Evolutionary conservation across 331 rosid genomes (phyloP).

Genomic region (Pyrus hybrid): DNA sequence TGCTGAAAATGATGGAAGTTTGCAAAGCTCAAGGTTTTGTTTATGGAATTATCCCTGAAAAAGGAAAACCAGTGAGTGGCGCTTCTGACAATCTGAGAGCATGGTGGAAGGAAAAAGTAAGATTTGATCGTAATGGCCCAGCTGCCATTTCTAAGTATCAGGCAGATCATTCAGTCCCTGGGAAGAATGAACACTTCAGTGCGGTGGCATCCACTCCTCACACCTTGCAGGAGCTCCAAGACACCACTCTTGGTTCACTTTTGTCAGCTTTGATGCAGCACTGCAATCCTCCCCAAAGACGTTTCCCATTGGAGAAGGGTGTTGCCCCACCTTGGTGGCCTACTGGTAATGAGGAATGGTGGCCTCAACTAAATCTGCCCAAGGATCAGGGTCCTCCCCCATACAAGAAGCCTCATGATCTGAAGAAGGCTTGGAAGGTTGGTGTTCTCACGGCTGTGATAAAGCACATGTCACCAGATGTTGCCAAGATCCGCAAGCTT

Average conservation of each 20-base stretch:
- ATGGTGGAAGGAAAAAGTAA: constrained; percentile 45
- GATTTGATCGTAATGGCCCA: constrained; percentile 41
- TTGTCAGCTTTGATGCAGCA: constrained; percentile 48
- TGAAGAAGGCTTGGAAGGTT: constrained; percentile 49
- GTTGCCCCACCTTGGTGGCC: constrained; percentile 51
- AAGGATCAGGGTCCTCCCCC: constrained; percentile 41
- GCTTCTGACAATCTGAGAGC: constrained; percentile 48
- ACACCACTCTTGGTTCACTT: constrained; percentile 45
- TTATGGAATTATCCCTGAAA: constrained; percentile 43
- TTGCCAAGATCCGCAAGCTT: constrained; percentile 37
- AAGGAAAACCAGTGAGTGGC: constrained; percentile 40
- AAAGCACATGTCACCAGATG: constrained; percentile 41
- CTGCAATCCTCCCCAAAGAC: constrained; percentile 43
- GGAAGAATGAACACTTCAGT: constrained; percentile 17
- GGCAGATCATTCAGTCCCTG: constrained; percentile 26
- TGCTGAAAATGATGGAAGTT: constrained; percentile 50
- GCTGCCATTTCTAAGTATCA: constrained; percentile 39
- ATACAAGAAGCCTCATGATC: constrained; percentile 48
- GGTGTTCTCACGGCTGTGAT: constrained; percentile 42
- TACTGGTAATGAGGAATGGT: constrained; percentile 30
- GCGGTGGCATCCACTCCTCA: constrained; percentile 28
- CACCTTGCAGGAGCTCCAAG: constrained; percentile 48
- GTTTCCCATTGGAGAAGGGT: constrained; percentile 46
- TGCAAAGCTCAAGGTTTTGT: constrained; percentile 47
- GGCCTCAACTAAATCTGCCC: constrained; percentile 29